Conservation (phyloP, 129 eudicot genomes). For the Erigeron canadensis region DNA sequence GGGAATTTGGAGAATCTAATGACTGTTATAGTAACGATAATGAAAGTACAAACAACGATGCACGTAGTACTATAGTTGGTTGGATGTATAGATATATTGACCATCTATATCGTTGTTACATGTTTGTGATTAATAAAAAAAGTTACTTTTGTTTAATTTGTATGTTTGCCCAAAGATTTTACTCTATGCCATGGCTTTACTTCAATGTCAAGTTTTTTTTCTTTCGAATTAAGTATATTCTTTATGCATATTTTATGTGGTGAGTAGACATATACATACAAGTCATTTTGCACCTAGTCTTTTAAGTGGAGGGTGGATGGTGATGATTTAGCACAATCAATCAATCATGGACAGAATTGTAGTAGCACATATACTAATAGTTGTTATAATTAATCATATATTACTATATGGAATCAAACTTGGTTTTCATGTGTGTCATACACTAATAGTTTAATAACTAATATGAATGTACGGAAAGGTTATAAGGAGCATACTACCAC, state of each 20-base stretch:
- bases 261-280: not conserved
- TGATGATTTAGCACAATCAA: conserved; percentile 33
- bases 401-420: no score
- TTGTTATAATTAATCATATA: not conserved
- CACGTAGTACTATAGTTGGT: conserved; percentile 15
- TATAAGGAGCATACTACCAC: no score
- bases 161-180: conserved; percentile 3
- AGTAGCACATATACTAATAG: not conserved
- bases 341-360: conserved; percentile 13
- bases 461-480: no score
- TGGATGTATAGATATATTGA: conserved; percentile 12
- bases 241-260: not conserved
- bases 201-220: conserved; percentile 10
- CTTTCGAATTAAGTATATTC: not conserved
- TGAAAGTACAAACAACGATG: conserved; percentile 25
- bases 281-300: conserved; percentile 14
- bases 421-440: no score
- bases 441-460: no score
- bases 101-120: conserved; percentile 10
- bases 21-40: not conserved
- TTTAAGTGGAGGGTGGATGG: conserved; percentile 25
- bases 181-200: conserved; percentile 27
- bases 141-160: conserved; percentile 4
- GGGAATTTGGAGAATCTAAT: conserved; percentile 31
- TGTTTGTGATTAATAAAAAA: conserved; percentile 11